Percentiles rank a stretch among this genome's conserved stretches.
These are phyloP conservation scores for Xylaria hypoxylon DNA, from an alignment of 2,329 filamentous ascomycete species.

Conservation along the genomic window DNA sequence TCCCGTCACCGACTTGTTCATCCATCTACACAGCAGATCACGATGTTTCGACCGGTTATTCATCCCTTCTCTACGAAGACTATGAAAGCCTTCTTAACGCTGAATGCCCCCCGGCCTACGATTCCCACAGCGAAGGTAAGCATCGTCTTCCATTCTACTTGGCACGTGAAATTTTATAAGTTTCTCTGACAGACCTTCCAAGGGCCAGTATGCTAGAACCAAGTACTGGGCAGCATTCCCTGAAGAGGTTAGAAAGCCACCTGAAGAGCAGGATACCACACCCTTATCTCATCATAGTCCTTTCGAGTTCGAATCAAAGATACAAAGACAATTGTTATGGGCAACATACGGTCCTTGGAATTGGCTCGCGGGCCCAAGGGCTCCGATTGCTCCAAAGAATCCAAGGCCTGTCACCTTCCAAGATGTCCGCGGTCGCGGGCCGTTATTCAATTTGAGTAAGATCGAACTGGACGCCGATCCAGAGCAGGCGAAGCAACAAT, in stretches of 20 bases:
- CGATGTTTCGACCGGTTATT: conserved; percentile 5
- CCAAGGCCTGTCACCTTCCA: not conserved
- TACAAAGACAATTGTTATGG: no score
- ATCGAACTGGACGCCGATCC: conserved; percentile 4
- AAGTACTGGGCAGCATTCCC: no score
- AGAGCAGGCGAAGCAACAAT: conserved; percentile 6
- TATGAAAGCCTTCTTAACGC: not conserved
- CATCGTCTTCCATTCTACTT: not conserved
- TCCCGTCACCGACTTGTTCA: not conserved
- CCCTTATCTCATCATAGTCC: no score
- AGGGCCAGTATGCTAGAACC: not conserved
- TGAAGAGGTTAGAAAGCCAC: not conserved
- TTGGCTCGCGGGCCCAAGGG: not conserved
- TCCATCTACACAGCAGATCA: not conserved
- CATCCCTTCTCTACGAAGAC: not conserved
- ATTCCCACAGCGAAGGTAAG: conserved; percentile 1
- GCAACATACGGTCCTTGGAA: not conserved
- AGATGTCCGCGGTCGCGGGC: conserved; percentile 13
- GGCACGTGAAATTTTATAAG: no score
- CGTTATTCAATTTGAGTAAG: conserved; percentile 5
- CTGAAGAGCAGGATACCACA: no score
- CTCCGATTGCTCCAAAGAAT: no score
- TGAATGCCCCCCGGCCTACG: not conserved
- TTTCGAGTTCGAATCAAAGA: not conserved
- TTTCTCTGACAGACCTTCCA: not conserved